These are phyloP conservation scores for Lodderomyces parapsilosis DNA, from an alignment of 1,139 yeast genomes.

Conservation along the genomic window DNA sequence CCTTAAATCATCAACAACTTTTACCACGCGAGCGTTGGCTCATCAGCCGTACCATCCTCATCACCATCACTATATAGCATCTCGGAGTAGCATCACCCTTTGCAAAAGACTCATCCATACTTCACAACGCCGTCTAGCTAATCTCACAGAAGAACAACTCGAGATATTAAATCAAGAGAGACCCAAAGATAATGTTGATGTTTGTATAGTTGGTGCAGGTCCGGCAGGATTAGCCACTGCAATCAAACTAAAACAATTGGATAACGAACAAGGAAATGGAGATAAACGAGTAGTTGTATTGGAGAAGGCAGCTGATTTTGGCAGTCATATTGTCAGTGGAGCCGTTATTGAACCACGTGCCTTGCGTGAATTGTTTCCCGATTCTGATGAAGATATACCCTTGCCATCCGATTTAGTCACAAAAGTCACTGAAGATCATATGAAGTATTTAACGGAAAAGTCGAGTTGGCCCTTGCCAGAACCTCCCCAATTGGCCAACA, in stretches of 20 bases:
- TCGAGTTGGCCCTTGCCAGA: slow-evolving; percentile 75
- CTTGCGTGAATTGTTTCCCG: slow-evolving; percentile 78
- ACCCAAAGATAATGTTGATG: slow-evolving; percentile 83
- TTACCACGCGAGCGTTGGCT: not conserved
- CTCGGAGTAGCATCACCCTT: not conserved
- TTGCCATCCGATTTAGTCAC: slow-evolving; percentile 76
- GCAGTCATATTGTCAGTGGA: slow-evolving; percentile 88
- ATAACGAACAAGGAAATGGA: slow-evolving; percentile 62
- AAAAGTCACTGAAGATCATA: slow-evolving; percentile 63
- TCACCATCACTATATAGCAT: not conserved
- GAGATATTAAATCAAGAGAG: slow-evolving; percentile 41
- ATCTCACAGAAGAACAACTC: slow-evolving; percentile 2
- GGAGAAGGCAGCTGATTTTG: slow-evolving; percentile 92
- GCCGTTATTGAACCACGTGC: slow-evolving; percentile 93
- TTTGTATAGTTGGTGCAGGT: slow-evolving; percentile 96
- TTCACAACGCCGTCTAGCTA: not conserved
- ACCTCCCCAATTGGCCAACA: slow-evolving; percentile 87
- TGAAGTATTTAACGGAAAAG: slow-evolving; percentile 64
- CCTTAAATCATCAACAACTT: not conserved
- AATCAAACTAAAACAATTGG: slow-evolving; percentile 81
- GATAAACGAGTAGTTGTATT: slow-evolving; percentile 81
- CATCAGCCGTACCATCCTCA: not conserved
- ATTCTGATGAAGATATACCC: slow-evolving; percentile 61
- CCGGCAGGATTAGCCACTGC: slow-evolving; percentile 98
- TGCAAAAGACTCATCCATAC: not conserved